Conservation (phyloP, 352 stramenopile species). For the Phytophthora pseudosyringae region DNA sequence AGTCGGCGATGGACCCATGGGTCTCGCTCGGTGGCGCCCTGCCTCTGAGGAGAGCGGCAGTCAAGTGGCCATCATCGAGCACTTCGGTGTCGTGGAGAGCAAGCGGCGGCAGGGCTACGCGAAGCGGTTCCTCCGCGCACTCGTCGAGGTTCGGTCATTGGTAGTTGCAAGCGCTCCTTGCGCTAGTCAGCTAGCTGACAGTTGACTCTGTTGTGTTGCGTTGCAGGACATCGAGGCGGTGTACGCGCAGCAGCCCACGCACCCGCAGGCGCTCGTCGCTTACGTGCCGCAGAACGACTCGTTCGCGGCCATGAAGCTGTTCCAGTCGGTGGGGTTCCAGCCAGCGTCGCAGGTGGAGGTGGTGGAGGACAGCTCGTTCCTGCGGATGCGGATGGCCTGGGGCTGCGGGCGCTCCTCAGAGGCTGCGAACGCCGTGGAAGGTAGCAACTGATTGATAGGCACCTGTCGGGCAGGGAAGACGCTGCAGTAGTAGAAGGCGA, state of each 20-base stretch:
- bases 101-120: constrained; percentile 65
- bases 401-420: constrained; percentile 18
- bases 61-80: constrained; percentile 59
- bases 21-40: constrained; percentile 56
- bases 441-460: neutral
- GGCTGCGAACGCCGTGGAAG: neutral
- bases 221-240: constrained; percentile 60
- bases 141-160: constrained; percentile 50
- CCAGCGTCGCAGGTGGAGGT: constrained; percentile 39
- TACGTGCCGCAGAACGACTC: constrained; percentile 52
- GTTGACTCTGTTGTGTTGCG: constrained; percentile 21
- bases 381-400: constrained; percentile 41
- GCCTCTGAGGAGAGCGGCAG: constrained; percentile 44
- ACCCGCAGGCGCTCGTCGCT: constrained; percentile 46
- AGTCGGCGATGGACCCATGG: constrained; percentile 82
- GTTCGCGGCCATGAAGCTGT: constrained; percentile 51
- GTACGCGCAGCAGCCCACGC: constrained; percentile 36
- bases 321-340: constrained; percentile 62
- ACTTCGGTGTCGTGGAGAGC: constrained; percentile 58
- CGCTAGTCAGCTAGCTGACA: constrained; percentile 1
- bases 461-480: neutral
- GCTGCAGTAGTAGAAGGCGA: neutral
- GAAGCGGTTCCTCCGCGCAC: constrained; percentile 51
- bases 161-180: neutral
- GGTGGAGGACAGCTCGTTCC: constrained; percentile 33